Evolutionary conservation across 2,329 filamentous ascomycete species (phyloP).

Genomic region (Metarhizium robertsii): DNA sequence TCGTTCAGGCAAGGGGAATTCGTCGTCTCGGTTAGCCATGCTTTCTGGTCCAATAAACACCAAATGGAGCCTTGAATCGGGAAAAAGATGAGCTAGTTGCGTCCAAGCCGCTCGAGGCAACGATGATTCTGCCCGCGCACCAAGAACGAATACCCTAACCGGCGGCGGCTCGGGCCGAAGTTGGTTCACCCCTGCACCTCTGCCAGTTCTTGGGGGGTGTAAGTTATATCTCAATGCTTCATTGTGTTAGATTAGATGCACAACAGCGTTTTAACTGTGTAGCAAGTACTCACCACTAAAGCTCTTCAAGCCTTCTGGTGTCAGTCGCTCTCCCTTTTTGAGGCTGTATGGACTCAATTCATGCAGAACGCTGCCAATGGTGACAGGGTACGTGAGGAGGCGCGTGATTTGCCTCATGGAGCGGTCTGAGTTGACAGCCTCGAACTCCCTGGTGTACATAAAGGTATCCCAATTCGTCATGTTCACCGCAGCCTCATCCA

Average conservation of each 20-base stretch:
- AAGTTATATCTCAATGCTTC: conserved; percentile 84
- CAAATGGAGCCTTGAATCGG: conserved; percentile 79
- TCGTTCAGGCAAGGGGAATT: conserved; percentile 82
- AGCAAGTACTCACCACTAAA: conserved; percentile 63
- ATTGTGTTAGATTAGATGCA: not conserved
- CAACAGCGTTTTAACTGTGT: not conserved
- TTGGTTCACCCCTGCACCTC: conserved; percentile 64
- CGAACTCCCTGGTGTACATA: conserved; percentile 83
- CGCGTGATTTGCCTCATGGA: conserved; percentile 89
- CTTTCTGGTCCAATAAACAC: conserved; percentile 94
- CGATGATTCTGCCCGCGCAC: conserved; percentile 94
- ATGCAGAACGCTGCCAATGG: conserved; percentile 83
- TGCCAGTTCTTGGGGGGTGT: conserved; percentile 75
- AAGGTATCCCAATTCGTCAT: conserved; percentile 99
- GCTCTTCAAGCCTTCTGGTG: conserved; percentile 83
- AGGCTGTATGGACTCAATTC: conserved; percentile 90
- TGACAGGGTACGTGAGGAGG: conserved; percentile 87
- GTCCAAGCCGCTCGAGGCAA: conserved; percentile 90
- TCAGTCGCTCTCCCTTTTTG: conserved; percentile 65
- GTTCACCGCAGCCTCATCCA: conserved; percentile 89
- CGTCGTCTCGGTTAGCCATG: conserved; percentile 87
- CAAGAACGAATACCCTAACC: conserved; percentile 85
- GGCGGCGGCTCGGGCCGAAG: conserved; percentile 78
- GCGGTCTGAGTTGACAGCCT: conserved; percentile 83
- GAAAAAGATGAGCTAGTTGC: conserved; percentile 90